Base-by-base conservation (phyloP, 1,139 yeast genomes). In the Pichia sp. region DNA sequence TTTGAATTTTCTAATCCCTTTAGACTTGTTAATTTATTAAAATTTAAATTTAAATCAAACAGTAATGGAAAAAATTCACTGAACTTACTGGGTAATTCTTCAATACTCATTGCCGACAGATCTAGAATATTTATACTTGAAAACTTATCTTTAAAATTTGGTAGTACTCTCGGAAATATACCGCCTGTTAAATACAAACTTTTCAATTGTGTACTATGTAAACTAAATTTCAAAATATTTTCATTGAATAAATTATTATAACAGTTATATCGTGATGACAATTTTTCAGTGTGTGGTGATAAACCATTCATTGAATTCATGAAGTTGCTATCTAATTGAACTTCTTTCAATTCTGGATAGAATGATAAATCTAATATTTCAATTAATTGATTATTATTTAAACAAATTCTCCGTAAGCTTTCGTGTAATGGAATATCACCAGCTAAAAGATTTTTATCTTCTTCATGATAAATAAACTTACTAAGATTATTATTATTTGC, bases 321-420 rank as follows among this genome's bases (percentile, higher is more conserved):
- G n/a, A 74, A 56, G 30, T 60, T 74, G 9, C 79, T 74, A 57
- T 77, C 82, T 27, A 76, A 56, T 46, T 77, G 66, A 37, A 79
- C 60, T 5, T 70, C 72, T 42, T 79, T 63, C 50, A 78, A 64
- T 32, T 55, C 62, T 1, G 76, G 75, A 49, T 67, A 71, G 11
- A 55, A 48, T 2, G 53, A 54, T 11, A 76, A 54, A 44, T 72
- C 67, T 16, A 78, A 54, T 2, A 44, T 16, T 2, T 39, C 45
- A 18, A 49, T 50, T 32, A 78, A 55, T 3, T 60, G 58, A 55
- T 78, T 78, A 50, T 68, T 66, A 50, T 71, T 74, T 30, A 78
- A 47, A 25, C 68, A 57, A 29, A 79, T 58, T 55, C 77, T 76
- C 56, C 72, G 75, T 55, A 78, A 62, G 47, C 68, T 64, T 1